These are phyloP conservation scores for Psilocybe cubensis DNA, from an alignment of 768 basidiomycete genomes.

Conservation along the genomic window DNA sequence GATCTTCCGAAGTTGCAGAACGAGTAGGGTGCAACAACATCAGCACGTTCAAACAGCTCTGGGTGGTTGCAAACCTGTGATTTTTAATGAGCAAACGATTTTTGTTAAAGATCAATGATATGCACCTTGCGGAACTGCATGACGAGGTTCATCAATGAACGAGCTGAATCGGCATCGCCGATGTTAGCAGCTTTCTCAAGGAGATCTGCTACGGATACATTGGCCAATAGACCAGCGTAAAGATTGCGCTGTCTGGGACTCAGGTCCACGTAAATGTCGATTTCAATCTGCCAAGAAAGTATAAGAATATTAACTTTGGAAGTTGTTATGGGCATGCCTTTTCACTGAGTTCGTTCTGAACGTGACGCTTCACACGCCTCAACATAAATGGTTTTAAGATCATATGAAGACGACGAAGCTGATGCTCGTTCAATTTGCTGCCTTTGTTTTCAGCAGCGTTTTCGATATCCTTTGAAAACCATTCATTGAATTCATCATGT, in stretches of 20 bases:
- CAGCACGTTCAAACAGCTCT: slow-evolving; percentile 95
- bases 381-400: slow-evolving; percentile 99
- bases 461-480: slow-evolving; percentile 99
- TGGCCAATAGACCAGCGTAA: slow-evolving; percentile 88
- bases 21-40: slow-evolving; percentile 91
- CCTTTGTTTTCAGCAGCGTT: slow-evolving; percentile 91
- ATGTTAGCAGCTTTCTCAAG: slow-evolving; percentile 91
- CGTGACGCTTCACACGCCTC: slow-evolving; percentile 94
- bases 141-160: slow-evolving; percentile 97
- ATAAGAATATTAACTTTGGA: background rate
- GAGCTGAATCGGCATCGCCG: slow-evolving; percentile 89
- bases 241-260: slow-evolving; percentile 90
- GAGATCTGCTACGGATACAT: slow-evolving; percentile 94
- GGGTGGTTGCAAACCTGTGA: slow-evolving; percentile 95
- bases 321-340: slow-evolving; percentile 58
- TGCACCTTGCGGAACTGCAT: slow-evolving; percentile 99
- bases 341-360: slow-evolving; percentile 99
- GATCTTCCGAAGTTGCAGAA: slow-evolving; percentile 84
- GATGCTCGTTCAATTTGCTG: slow-evolving; percentile 91
- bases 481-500: slow-evolving; percentile 98
- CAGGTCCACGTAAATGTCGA: slow-evolving; percentile 92
- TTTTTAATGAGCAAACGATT: slow-evolving; percentile 1
- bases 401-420: slow-evolving; percentile 94
- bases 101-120: background rate
- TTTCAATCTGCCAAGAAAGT: slow-evolving; percentile 80